These are phyloP conservation scores for Solanum aculeatissimum DNA, from an alignment of 305 asterid species.

Conservation along the genomic window DNA sequence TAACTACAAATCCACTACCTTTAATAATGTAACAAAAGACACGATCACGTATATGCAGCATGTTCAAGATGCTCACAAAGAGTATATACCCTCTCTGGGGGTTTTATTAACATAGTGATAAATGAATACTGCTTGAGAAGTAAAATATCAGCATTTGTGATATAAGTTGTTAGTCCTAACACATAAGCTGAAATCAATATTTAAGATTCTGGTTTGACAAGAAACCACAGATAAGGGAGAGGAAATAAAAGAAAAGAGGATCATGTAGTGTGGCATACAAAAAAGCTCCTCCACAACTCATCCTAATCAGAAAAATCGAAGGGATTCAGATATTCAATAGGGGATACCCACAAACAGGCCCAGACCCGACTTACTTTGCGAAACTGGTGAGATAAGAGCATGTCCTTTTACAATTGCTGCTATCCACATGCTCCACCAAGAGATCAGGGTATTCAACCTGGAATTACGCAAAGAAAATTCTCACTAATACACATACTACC, in stretches of 20 bases:
- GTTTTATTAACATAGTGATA: neutral
- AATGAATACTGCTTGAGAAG: neutral
- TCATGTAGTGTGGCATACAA: neutral
- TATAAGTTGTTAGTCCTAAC: neutral
- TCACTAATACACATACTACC: neutral
- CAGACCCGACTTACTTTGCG: constrained; percentile 53
- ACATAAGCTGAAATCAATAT: neutral
- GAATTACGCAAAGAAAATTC: neutral
- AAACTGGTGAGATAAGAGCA: constrained; percentile 81
- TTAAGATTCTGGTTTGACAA: neutral
- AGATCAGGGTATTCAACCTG: constrained; percentile 96
- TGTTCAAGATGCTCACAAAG: neutral
- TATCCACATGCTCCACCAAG: constrained; percentile 69
- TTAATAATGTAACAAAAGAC: neutral
- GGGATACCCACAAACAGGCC: neutral
- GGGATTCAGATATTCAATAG: neutral
- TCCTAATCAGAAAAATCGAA: neutral
- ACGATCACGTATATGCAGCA: neutral
- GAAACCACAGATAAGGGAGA: neutral
- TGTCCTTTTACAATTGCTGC: constrained; percentile 64
- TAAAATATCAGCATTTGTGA: neutral
- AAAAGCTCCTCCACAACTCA: neutral
- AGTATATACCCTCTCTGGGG: neutral
- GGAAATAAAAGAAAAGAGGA: neutral
- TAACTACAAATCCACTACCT: neutral